Evolutionary conservation across 352 stramenopile species (phyloP).

Genomic region (Phytopythium sindhum): DNA sequence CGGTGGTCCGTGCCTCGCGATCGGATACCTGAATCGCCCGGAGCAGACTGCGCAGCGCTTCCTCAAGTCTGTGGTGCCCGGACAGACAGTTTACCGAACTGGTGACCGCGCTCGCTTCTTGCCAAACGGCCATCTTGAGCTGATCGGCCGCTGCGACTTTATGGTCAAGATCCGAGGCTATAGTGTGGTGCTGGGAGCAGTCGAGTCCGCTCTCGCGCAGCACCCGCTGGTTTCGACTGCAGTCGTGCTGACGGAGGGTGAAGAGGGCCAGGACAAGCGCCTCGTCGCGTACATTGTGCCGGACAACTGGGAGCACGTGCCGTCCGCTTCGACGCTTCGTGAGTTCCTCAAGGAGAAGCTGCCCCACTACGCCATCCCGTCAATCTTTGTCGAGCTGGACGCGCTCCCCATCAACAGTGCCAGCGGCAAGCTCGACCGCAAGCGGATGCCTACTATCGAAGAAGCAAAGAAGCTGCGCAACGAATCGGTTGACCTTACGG

Average conservation of each 20-base stretch:
- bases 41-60: slow-evolving; percentile 79
- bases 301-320: slow-evolving; percentile 64
- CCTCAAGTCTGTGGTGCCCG: slow-evolving; percentile 56
- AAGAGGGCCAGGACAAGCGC: slow-evolving; percentile 84
- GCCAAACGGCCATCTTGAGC: slow-evolving; percentile 88
- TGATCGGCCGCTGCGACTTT: slow-evolving; percentile 93
- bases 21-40: slow-evolving; percentile 81
- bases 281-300: slow-evolving; percentile 92
- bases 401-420: slow-evolving; percentile 84
- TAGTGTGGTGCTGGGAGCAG: slow-evolving; percentile 90
- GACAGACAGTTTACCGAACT: slow-evolving; percentile 89
- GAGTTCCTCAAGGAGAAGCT: slow-evolving; percentile 73
- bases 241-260: slow-evolving; percentile 89
- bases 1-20: slow-evolving; percentile 77
- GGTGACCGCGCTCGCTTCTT: slow-evolving; percentile 90
- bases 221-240: slow-evolving; percentile 81
- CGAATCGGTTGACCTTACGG: slow-evolving; percentile 70
- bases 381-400: slow-evolving; percentile 76
- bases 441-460: slow-evolving; percentile 77
- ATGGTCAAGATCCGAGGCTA: slow-evolving; percentile 97
- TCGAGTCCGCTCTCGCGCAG: slow-evolving; percentile 88
- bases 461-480: slow-evolving; percentile 62
- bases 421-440: slow-evolving; percentile 88
- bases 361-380: slow-evolving; percentile 81
- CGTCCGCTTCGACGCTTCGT: slow-evolving; percentile 57